Evolutionary conservation across 805 yeast genomes (phyloP), one percentile per base, ranked within the genome.

Genomic region (Schwanniomyces sp.): DNA sequence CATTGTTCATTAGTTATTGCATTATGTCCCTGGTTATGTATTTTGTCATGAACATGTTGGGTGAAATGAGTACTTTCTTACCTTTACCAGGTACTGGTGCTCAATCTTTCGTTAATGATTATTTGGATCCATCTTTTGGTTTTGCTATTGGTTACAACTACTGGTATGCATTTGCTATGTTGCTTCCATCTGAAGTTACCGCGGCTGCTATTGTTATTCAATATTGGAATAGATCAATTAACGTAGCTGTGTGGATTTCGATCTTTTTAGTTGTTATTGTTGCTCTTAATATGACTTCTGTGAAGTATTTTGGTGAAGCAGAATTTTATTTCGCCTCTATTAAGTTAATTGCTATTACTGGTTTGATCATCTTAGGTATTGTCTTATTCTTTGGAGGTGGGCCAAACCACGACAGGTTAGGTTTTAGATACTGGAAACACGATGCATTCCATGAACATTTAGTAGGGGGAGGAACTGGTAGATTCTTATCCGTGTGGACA

Each of bases 401-500:
- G 28, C 73, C 69, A 47, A 55, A 54, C 46, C 70, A 66, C 49
- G 73, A 69, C 46, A 68, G 74, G 38, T 56, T 74, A 28, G 82
- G 82, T 5, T 78, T 78, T 67, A 67, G 74, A 70, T 68, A 63
- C 50, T 70, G 75, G 75, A 55, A 62, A 34, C 48, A 63, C 30
- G 46, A 54, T 17, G 70, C 76, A 1, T 71, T 77, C 52, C 72
- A 69, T 44, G 58, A 67, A 46, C 80, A 81, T 55, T 55, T 79
- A 44, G 66, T 70, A 1, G 59, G 56, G 7, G 89, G 89, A 24
- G 62, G 67, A 47, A 75, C 86, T 26, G 91, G 89, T 40, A 76
- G 75, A 51, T 84, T 86, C 62, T 66, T 81, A 28, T 88, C 85
- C 12, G 73, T 83, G 46, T 81, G 85, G 81, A 78, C 82, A 12